Evolutionary conservation across 2,329 filamentous ascomycete species (phyloP), one percentile per base, ranked within the genome.

Genomic region (Claviceps maximensis): DNA sequence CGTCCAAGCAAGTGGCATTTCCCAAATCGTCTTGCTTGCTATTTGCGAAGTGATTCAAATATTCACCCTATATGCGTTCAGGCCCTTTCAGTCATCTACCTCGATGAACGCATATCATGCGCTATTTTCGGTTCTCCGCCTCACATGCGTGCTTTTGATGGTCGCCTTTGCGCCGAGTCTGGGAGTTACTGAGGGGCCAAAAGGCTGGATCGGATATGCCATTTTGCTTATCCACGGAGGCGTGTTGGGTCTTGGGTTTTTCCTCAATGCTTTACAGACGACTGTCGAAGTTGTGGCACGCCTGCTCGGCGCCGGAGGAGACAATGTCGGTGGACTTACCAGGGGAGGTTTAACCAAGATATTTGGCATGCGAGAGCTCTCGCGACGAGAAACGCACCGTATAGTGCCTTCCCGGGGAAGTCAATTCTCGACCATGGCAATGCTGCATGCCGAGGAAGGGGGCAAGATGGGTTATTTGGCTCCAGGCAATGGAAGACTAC

Each of bases 61-160:
- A 38, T 74, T 97, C 46, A 91, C 90, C 0, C 72, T 97, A 4
- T 84, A 93, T 61, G 88, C 89, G 8, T 95, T 97, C 71, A 83
- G 87, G 17, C 93, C 93, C 0, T 98, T 94, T 63, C 84, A 91
- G 56, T 83, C 84, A 2, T 83, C 90, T 23, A 97, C 93, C 0
- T 96, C 91, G 29, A 98, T 98, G 93, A 97, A 97, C 64, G 82
- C 88, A 10, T 96, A 96, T 60, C 90, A 97, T 62, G 87, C 86
- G 2, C 81, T 89, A 57, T 95, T 96, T 67, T 81, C 89, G 0
- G 71, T 78, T 2, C 73, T 95, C 15, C 83, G 93, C 36, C 83
- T 96, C 33, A 70, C 87, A 48, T 85, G 85, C 0, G 78, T 89
- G 47, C 72, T 91, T 52, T 71, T 91, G 52, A 89, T 87, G 74